Percentiles rank a stretch among this genome's conserved stretches.
phyloP scores from a whole-genome alignment of 768 basidiomycete species.

The Phylloporus rhodoxanthus region DNA sequence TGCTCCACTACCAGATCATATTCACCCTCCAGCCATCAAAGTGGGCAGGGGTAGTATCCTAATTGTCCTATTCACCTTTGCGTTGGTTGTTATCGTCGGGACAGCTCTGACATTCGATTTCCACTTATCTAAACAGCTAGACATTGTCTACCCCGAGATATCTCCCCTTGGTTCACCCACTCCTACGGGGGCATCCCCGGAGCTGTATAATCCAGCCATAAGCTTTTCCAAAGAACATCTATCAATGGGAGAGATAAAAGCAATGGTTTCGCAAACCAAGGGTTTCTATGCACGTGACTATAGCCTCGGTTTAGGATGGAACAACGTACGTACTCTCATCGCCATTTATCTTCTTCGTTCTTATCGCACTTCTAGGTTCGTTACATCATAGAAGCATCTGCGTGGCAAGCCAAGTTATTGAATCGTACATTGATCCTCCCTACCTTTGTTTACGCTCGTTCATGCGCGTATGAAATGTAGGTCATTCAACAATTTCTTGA shows the following conservation, averaged over 20 bases:
- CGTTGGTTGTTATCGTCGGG: constrained; percentile 7
- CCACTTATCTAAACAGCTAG: constrained; percentile 3
- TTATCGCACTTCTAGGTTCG: constrained; percentile 30
- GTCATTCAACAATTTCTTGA: constrained; percentile 3
- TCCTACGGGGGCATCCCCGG: not conserved
- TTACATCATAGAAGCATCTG: constrained; percentile 40
- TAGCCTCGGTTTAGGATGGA: constrained; percentile 43
- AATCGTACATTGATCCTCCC: constrained; percentile 39
- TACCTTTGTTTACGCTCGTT: constrained; percentile 39
- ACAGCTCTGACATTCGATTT: constrained; percentile 10
- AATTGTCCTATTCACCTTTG: constrained; percentile 1
- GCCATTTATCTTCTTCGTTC: not conserved
- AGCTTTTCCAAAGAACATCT: constrained; percentile 14
- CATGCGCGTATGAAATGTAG: constrained; percentile 37
- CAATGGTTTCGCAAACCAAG: constrained; percentile 33
- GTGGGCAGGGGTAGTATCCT: constrained; percentile 9
- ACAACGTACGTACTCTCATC: constrained; percentile 30
- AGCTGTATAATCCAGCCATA: not conserved
- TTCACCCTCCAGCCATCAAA: constrained; percentile 5
- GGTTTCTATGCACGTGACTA: constrained; percentile 40
- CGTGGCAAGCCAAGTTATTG: constrained; percentile 34
- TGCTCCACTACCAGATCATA: constrained; percentile 1
- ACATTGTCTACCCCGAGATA: not conserved
- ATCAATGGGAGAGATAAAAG: constrained; percentile 27
- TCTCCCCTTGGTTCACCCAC: not conserved